phyloP scores from a whole-genome alignment of 2,329 filamentous ascomycete genomes.

The Pseudogymnoascus sp. region DNA sequence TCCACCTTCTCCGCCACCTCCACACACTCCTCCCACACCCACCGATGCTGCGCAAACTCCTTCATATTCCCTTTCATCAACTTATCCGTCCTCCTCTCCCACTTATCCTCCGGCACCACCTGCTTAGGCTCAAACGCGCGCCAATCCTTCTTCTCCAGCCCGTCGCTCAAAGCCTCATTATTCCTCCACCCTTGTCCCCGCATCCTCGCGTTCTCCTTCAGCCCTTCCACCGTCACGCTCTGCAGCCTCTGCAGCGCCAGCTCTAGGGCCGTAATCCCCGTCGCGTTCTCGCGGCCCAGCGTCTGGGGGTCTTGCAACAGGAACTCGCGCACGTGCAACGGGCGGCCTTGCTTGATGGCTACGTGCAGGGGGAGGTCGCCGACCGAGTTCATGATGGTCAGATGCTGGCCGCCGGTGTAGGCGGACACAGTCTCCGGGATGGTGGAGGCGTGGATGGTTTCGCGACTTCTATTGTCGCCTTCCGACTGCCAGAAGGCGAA shows the following conservation, averaged over 20 bases:
- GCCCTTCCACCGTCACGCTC: slow-evolving; percentile 9
- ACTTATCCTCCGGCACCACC: not conserved
- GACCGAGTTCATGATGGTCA: slow-evolving; percentile 54
- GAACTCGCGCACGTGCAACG: not conserved
- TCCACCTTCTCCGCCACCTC: slow-evolving; percentile 20
- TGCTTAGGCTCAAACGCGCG: slow-evolving; percentile 10
- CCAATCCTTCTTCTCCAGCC: not conserved
- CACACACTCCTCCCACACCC: slow-evolving; percentile 33
- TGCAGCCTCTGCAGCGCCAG: slow-evolving; percentile 36
- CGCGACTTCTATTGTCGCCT: slow-evolving; percentile 28
- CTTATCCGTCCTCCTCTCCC: not conserved
- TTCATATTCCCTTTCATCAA: not conserved
- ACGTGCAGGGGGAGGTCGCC: slow-evolving; percentile 61
- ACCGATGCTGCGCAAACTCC: not conserved
- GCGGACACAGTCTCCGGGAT: slow-evolving; percentile 45
- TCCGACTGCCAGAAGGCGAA: slow-evolving; percentile 59
- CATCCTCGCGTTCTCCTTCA: not conserved
- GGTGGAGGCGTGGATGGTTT: slow-evolving; percentile 26
- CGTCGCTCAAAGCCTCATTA: not conserved
- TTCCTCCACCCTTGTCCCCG: not conserved
- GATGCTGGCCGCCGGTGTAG: slow-evolving; percentile 48
- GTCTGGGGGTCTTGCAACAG: not conserved
- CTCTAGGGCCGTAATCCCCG: slow-evolving; percentile 66
- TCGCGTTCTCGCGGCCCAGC: slow-evolving; percentile 62
- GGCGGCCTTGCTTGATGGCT: slow-evolving; percentile 40